These are phyloP conservation scores for Calonectria fujianensis DNA, from an alignment of 2,329 filamentous ascomycete genomes.

Conservation along the genomic window DNA sequence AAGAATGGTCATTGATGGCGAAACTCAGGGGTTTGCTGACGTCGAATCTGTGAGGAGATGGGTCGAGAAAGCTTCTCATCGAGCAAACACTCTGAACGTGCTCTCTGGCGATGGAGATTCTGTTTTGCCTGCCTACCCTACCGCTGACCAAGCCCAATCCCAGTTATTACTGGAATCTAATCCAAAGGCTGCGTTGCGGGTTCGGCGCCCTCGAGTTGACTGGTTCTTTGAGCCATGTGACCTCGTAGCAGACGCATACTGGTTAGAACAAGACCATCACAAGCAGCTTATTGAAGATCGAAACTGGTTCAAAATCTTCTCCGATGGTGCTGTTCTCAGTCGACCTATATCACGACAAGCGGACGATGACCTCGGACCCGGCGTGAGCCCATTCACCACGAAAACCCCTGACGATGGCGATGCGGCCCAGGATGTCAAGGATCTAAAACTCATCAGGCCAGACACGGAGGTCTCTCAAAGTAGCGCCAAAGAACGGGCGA, in stretches of 20 bases:
- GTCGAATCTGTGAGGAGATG: conserved; percentile 82
- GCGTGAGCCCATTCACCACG: conserved; percentile 53
- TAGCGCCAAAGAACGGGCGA: conserved; percentile 75
- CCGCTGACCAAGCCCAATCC: conserved; percentile 66
- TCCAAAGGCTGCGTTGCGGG: conserved; percentile 71
- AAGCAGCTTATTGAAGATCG: conserved; percentile 88
- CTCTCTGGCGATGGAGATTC: conserved; percentile 50
- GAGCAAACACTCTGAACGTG: conserved; percentile 54
- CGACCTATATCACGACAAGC: conserved; percentile 58
- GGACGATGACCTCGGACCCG: conserved; percentile 53
- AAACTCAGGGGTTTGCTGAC: conserved; percentile 86
- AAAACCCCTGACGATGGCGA: conserved; percentile 53
- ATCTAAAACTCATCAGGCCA: conserved; percentile 49
- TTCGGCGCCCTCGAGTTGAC: conserved; percentile 84
- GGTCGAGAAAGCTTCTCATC: conserved; percentile 79
- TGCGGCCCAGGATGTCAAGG: conserved; percentile 46
- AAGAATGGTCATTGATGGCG: conserved; percentile 82
- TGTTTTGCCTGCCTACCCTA: conserved; percentile 66
- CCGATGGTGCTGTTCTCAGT: conserved; percentile 59
- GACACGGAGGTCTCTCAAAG: conserved; percentile 69
- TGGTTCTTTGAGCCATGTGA: conserved; percentile 91
- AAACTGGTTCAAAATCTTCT: conserved; percentile 83
- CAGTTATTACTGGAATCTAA: conserved; percentile 66
- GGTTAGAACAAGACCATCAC: conserved; percentile 89
- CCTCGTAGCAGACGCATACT: conserved; percentile 91